Base-by-base conservation (phyloP, 1,284 basidiomycete genomes). In the Lentinula novae-zelandiae region DNA sequence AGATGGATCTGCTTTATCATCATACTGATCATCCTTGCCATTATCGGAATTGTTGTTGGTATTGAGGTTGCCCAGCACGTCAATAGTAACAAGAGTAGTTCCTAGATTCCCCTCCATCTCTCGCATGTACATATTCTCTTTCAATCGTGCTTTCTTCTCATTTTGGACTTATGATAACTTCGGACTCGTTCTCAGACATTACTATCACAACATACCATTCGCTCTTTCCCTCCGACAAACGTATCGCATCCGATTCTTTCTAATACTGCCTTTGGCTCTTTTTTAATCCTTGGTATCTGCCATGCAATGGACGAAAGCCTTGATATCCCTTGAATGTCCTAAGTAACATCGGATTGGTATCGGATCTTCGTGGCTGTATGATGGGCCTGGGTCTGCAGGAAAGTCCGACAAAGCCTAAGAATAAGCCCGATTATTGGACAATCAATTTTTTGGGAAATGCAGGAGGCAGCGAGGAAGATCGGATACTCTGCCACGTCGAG, bases 1-100 rank as follows among this genome's bases (percentile, higher is more conserved):
- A 87, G 92, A 65, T 94, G 92, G 92, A 94, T 95, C 71, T 95
- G 93, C 77, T 93, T 95, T 83, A 75, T 84, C 75, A 85, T 92
- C 69, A 72, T 82, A 61, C 66, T 92, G 61, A 76, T 85, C 64
- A 69, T 92, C 63, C 75, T 92, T 58, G 79, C 81, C 58, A 85
- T 91, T 60, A 71, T 90, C 61, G 89, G 75, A 48, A 79, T 87
- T 60, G 75, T 89, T 40, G 73, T 91, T 33, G 88, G 73, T 1
- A 77, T 89, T 54, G 77, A 83, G 22, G 75, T 87, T 36, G 76
- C 69, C 54, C 70, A 75, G 50, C 67, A 77, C 17, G 62, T 73
- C 55, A 70, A 76, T 61, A 73, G 65, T 49, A 66, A 61, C 58
- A 73, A 73, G 48, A 60, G 70, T 34, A 76, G 62, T 73, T 70